Evolutionary conservation across 176 grass and related monocot genomes (phyloP), one percentile per base, ranked within the genome.

Genomic region (Hyparrhenia diplandra): DNA sequence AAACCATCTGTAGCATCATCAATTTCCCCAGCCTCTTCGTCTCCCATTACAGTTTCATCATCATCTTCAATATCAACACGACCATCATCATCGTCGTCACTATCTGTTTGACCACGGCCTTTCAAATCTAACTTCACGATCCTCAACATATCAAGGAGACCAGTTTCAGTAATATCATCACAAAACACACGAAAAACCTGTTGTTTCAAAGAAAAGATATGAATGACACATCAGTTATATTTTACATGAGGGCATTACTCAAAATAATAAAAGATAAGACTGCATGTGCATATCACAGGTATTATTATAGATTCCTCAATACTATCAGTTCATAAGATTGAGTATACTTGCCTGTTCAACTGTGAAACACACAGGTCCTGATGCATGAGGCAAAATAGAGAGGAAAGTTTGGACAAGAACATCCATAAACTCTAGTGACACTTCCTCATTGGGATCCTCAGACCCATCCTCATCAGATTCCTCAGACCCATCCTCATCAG

Each of bases 41-140:
- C 89, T 81, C 80, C 88, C 73, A 99, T 83, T 43, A 86, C 58
- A 81, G 90, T 71, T 16, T 98, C 95, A 40, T 95, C 92, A 67
- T 97, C 92, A 35, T 89, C 87, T 76, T 89, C 87, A 2, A 89
- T 89, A 63, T 52, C 87, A 76, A 89, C 82, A 89, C 71, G 72
- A 55, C 34, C 77, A 24, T 95, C 93, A 8, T 90, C 93, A 31
- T 95, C 93, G 8, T 96, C 90, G 24, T 87, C 96, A 41, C 82
- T 92, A 37, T 91, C 90, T 46, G 73, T 82, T 80, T 82, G 84
- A 57, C 31, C 58, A 71, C 29, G 75, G 64, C 67, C 85, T 82
- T 99, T 99, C 63, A 95, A 64, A 91, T 99, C 87, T 80, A 95
- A 93, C 80, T 93, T 95, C 62, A 99, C 86, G 70, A 99, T 81